These are phyloP conservation scores for Sedum album DNA, from an alignment of 164 flowering plant species.

Conservation along the genomic window DNA sequence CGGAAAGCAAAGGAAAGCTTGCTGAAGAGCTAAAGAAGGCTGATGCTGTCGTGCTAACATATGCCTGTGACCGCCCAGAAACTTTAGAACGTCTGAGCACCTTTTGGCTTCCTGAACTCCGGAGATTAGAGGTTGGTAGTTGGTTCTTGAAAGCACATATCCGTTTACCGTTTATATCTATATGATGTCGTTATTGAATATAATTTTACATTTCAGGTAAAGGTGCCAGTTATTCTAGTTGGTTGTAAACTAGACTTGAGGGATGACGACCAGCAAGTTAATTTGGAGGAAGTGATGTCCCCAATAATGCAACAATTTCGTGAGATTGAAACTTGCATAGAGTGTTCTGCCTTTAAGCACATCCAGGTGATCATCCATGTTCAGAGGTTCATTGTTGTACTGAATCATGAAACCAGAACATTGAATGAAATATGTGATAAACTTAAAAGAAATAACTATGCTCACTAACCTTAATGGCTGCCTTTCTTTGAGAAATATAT, in stretches of 20 bases:
- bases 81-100: conserved; percentile 70
- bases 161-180: conserved; percentile 8
- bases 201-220: conserved; percentile 26
- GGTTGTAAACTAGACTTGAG: conserved; percentile 83
- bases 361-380: conserved; percentile 53
- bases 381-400: neutral
- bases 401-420: neutral
- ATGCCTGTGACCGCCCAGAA: conserved; percentile 76
- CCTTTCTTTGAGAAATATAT: neutral
- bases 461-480: neutral
- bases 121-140: conserved; percentile 71
- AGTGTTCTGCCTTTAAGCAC: conserved; percentile 69
- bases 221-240: conserved; percentile 38
- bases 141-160: neutral
- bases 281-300: conserved; percentile 77
- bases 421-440: neutral
- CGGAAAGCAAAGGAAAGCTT: conserved; percentile 51
- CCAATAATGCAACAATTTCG: conserved; percentile 97
- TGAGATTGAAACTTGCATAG: conserved; percentile 98
- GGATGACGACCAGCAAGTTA: conserved; percentile 60
- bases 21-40: conserved; percentile 71
- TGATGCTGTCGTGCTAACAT: conserved; percentile 89
- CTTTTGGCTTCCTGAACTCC: conserved; percentile 91
- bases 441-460: neutral
- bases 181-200: neutral